Evolutionary conservation across 257 asterid species (phyloP).

Genomic region (Solanum clarkiae): DNA sequence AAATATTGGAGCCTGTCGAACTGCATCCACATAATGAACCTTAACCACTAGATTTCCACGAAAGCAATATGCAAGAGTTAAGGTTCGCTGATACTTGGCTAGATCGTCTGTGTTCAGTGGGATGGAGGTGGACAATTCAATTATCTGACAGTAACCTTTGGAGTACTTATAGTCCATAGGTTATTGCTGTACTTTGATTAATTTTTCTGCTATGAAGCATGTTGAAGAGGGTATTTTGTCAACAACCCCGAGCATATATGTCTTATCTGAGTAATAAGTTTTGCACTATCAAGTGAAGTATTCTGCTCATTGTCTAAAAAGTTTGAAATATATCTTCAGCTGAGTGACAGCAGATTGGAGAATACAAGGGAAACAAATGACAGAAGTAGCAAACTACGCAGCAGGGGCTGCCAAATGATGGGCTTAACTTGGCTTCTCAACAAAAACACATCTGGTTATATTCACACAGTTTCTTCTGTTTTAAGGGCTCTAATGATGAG

Average conservation of each 20-base stretch:
- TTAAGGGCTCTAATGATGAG: slow-evolving; percentile 91
- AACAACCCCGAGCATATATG: neutral
- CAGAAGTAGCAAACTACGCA: slow-evolving; percentile 51
- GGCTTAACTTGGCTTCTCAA: slow-evolving; percentile 98
- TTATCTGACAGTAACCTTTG: neutral
- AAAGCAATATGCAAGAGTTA: neutral
- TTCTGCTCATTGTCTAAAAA: neutral
- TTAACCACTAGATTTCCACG: neutral
- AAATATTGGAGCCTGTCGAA: neutral
- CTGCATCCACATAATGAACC: neutral
- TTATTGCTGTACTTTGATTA: neutral
- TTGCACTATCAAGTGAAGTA: neutral
- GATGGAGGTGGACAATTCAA: neutral
- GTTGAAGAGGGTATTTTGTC: neutral
- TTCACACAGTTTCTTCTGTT: slow-evolving; percentile 93
- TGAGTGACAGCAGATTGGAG: slow-evolving; percentile 51
- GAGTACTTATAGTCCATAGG: neutral
- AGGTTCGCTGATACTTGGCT: neutral
- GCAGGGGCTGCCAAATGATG: slow-evolving; percentile 83
- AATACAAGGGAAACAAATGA: slow-evolving; percentile 13
- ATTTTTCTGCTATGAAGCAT: neutral
- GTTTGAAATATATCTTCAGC: slow-evolving; percentile 14
- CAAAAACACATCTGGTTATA: slow-evolving; percentile 87
- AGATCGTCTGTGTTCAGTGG: neutral
- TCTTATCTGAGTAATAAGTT: neutral